Percentiles rank a stretch among this genome's conserved stretches.
phyloP scores from a whole-genome alignment of 2,329 filamentous ascomycete genomes.

The Cercospora beticola region DNA sequence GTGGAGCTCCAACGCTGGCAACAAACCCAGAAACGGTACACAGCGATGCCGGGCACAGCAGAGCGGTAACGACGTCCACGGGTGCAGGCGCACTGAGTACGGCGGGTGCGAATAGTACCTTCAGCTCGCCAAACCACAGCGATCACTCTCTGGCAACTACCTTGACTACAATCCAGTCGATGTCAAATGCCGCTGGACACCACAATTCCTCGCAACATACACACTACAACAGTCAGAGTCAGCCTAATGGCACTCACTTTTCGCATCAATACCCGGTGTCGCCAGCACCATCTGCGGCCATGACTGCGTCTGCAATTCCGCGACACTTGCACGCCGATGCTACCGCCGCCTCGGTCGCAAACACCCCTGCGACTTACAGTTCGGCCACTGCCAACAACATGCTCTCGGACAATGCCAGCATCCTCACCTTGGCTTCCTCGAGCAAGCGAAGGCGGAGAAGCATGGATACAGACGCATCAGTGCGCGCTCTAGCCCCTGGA shows the following conservation, averaged over 20 bases:
- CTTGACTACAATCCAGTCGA: slow-evolving; percentile 79
- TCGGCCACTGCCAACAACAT: slow-evolving; percentile 80
- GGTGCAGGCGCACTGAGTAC: slow-evolving; percentile 64
- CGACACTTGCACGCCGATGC: slow-evolving; percentile 59
- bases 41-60: slow-evolving; percentile 74
- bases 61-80: slow-evolving; percentile 75
- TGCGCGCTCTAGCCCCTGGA: slow-evolving; percentile 78
- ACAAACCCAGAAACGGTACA: slow-evolving; percentile 75
- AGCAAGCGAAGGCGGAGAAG: slow-evolving; percentile 76
- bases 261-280: slow-evolving; percentile 58
- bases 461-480: slow-evolving; percentile 81
- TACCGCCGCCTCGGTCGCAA: slow-evolving; percentile 28
- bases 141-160: slow-evolving; percentile 79
- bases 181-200: slow-evolving; percentile 48
- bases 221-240: slow-evolving; percentile 39
- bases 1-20: slow-evolving; percentile 75
- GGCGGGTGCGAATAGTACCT: slow-evolving; percentile 67
- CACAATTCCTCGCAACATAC: slow-evolving; percentile 32
- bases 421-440: slow-evolving; percentile 79
- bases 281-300: slow-evolving; percentile 47
- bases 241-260: slow-evolving; percentile 50
- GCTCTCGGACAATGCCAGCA: slow-evolving; percentile 80
- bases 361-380: slow-evolving; percentile 58
- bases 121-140: slow-evolving; percentile 79
- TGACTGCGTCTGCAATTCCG: slow-evolving; percentile 71